Percentiles rank a stretch among this genome's conserved stretches.
Conservation (phyloP, 2,329 filamentous ascomycete genomes). For the Arthrocladium fulminans region DNA sequence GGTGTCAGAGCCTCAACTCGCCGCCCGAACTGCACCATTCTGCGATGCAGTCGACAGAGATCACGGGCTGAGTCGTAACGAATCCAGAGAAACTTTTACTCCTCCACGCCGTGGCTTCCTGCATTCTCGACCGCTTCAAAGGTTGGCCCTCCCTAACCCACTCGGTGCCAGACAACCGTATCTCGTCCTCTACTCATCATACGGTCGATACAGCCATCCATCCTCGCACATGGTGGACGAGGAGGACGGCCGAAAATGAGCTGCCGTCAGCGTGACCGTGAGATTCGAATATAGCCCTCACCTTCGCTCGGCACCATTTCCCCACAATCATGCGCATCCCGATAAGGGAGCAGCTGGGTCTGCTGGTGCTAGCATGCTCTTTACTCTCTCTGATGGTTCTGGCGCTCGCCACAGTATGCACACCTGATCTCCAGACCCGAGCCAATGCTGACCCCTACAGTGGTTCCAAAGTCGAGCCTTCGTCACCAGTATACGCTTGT, state of each 20-base stretch:
- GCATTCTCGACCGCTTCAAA: too few species aligned
- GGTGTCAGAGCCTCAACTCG: too few species aligned
- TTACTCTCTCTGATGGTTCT: slow-evolving; percentile 68
- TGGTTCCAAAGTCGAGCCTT: slow-evolving; percentile 55
- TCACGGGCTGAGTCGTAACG: too few species aligned
- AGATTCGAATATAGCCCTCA: neutral
- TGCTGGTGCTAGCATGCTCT: slow-evolving; percentile 66
- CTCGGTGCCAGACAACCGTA: too few species aligned
- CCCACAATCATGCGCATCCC: slow-evolving; percentile 61
- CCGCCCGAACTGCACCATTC: too few species aligned
- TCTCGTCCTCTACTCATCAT: neutral
- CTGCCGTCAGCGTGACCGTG: slow-evolving; percentile 3
- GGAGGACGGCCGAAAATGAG: neutral
- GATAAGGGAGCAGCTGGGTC: slow-evolving; percentile 77
- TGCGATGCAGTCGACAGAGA: too few species aligned
- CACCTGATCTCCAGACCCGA: slow-evolving; percentile 41
- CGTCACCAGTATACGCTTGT: slow-evolving; percentile 48
- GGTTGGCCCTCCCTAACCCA: too few species aligned
- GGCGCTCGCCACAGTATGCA: slow-evolving; percentile 59
- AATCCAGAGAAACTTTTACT: too few species aligned
- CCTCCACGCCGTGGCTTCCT: too few species aligned
- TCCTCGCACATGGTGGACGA: neutral
- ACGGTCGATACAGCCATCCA: neutral
- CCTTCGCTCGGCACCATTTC: neutral
- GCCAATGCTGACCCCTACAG: slow-evolving; percentile 41